Conservation (phyloP, 1,284 basidiomycete species). For the Quambalaria eucalypti region DNA sequence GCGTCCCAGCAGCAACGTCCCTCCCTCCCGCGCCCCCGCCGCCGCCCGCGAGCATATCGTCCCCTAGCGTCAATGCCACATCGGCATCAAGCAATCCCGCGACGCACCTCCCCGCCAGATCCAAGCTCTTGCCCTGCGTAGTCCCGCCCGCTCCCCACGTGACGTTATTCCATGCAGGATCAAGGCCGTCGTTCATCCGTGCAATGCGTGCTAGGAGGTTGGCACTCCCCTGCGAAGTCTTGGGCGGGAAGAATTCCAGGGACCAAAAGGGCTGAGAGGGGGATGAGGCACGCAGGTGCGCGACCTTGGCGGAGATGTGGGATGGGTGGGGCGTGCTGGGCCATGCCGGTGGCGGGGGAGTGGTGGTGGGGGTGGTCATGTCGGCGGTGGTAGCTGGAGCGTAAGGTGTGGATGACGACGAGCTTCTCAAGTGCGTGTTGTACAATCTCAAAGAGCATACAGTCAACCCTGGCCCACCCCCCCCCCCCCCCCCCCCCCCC, state of each 20-base stretch:
- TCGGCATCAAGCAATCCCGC: conserved; percentile 23
- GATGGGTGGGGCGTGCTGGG: conserved; percentile 18
- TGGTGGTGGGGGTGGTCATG: too few relatives aligned
- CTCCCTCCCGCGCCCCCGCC: neutral
- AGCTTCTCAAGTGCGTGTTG: too few relatives aligned
- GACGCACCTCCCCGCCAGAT: conserved; percentile 54
- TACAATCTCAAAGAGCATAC: too few relatives aligned
- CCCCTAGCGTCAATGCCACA: neutral
- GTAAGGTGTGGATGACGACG: too few relatives aligned
- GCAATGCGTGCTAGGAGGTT: conserved; percentile 39
- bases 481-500: too few relatives aligned
- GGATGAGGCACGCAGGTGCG: neutral
- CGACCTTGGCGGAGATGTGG: conserved; percentile 21
- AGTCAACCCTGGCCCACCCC: too few relatives aligned
- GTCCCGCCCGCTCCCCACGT: conserved; percentile 97
- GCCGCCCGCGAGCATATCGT: neutral
- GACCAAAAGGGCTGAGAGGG: conserved; percentile 44
- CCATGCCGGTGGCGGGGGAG: too few relatives aligned
- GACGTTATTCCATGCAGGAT: conserved; percentile 54
- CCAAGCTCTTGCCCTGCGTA: conserved; percentile 77
- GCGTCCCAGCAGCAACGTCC: neutral
- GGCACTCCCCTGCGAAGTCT: conserved; percentile 81
- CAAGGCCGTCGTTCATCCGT: conserved; percentile 60
- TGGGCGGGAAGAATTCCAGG: conserved; percentile 92
- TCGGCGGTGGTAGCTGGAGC: too few relatives aligned